These are phyloP conservation scores for Aplosporella prunicola DNA, from an alignment of 2,329 filamentous ascomycete species.

Conservation along the genomic window DNA sequence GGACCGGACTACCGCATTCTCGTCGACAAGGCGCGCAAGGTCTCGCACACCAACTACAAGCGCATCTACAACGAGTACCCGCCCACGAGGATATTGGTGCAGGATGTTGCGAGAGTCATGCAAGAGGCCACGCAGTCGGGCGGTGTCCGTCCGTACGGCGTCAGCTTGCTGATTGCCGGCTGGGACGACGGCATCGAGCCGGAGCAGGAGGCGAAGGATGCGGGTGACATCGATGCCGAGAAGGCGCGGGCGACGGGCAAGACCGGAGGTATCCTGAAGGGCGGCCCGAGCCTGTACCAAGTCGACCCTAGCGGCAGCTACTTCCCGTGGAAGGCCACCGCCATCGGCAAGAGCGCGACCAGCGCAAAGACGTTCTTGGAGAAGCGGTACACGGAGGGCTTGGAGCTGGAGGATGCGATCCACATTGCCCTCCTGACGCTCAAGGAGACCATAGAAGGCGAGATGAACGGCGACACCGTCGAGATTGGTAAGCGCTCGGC, in stretches of 20 bases:
- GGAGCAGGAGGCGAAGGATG: constrained; percentile 57
- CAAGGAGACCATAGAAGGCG: constrained; percentile 98
- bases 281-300: constrained; percentile 94
- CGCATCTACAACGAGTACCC: constrained; percentile 99
- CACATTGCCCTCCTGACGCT: constrained; percentile 95
- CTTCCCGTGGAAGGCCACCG: constrained; percentile 98
- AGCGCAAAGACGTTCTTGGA: constrained; percentile 98
- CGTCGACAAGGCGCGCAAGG: constrained; percentile 95
- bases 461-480: constrained; percentile 98
- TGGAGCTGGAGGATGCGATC: constrained; percentile 96
- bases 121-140: constrained; percentile 98
- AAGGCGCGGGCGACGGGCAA: constrained; percentile 70
- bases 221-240: constrained; percentile 45
- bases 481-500: constrained; percentile 66
- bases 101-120: constrained; percentile 96
- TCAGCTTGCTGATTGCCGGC: constrained; percentile 87
- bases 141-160: constrained; percentile 93
- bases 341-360: constrained; percentile 96
- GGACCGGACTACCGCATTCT: constrained; percentile 96
- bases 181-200: constrained; percentile 97
- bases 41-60: constrained; percentile 97
- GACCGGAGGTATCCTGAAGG: constrained; percentile 91
- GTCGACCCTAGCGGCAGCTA: constrained; percentile 98
- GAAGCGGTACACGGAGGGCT: constrained; percentile 94
- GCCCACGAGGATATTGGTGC: constrained; percentile 97